A percentile compares a stretch with the other conserved stretches of the same genome.
Evolutionary conservation across 2,329 filamentous ascomycete genomes (phyloP).

Genomic region (Fusarium tjaetaba): DNA sequence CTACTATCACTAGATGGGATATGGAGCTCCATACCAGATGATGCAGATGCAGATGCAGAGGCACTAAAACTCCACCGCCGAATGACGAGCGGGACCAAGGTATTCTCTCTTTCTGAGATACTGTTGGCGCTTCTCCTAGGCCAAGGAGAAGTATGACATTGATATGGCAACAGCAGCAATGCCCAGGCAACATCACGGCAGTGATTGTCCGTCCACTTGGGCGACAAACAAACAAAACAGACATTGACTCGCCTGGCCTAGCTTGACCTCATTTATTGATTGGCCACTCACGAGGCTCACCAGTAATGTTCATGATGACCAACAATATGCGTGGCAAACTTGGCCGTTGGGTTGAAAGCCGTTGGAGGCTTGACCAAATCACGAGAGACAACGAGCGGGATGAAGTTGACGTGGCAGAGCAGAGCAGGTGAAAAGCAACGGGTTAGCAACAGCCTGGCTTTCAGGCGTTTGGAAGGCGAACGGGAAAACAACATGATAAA

Average conservation of each 20-base stretch:
- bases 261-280: not conserved
- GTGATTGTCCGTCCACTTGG: conserved; percentile 1
- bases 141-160: not conserved
- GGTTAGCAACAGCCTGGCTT: conserved; percentile 10
- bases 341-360: not conserved
- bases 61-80: conserved; percentile 20
- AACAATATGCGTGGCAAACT: not conserved
- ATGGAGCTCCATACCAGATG: conserved; percentile 36
- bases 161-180: conserved; percentile 1
- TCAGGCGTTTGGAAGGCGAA: conserved; percentile 14
- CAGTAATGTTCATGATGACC: not conserved
- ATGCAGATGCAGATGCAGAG: conserved; percentile 14
- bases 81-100: conserved; percentile 1
- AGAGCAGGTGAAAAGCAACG: conserved; percentile 1
- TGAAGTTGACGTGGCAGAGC: not conserved
- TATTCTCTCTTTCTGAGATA: conserved; percentile 27
- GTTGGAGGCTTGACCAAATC: not conserved
- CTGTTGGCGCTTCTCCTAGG: conserved; percentile 4
- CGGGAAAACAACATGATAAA: not conserved
- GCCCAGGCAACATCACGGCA: not conserved
- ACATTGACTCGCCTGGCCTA: conserved; percentile 7
- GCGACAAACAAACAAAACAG: not conserved
- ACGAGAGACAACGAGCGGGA: not conserved
- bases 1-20: conserved; percentile 51
- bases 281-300: not conserved